Evolutionary conservation across 257 asterid species (phyloP).

Genomic region (Capsicum baccatum): DNA sequence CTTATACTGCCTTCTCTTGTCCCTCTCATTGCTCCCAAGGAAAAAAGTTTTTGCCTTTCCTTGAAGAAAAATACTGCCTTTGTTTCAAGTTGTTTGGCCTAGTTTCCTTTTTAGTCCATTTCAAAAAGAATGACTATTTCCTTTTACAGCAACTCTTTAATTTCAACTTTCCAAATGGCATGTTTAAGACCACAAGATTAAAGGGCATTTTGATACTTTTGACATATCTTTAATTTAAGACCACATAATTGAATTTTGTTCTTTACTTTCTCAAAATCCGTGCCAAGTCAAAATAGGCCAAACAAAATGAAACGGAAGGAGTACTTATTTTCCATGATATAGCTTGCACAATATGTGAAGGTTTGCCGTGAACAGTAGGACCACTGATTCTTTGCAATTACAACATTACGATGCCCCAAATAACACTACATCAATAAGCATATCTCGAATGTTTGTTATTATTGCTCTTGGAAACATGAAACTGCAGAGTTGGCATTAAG

Average conservation of each 20-base stretch:
- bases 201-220: no score
- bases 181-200: no score
- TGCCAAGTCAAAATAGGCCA: no score
- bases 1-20: background rate
- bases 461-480: conserved; percentile 9
- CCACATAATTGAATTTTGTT: no score
- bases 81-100: no score
- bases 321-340: background rate
- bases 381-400: background rate
- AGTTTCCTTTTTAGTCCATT: no score
- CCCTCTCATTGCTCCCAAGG: conserved; percentile 3
- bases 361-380: background rate
- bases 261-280: no score
- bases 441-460: background rate
- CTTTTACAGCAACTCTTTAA: no score
- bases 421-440: background rate
- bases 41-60: background rate
- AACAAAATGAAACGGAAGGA: no score
- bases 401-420: background rate
- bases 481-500: background rate
- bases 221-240: no score
- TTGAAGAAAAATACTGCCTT: background rate
- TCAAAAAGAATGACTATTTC: no score
- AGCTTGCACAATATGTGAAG: background rate
- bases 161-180: no score